These are phyloP conservation scores for Elsinoe perseae DNA, from an alignment of 2,329 filamentous ascomycete species.

Conservation along the genomic window DNA sequence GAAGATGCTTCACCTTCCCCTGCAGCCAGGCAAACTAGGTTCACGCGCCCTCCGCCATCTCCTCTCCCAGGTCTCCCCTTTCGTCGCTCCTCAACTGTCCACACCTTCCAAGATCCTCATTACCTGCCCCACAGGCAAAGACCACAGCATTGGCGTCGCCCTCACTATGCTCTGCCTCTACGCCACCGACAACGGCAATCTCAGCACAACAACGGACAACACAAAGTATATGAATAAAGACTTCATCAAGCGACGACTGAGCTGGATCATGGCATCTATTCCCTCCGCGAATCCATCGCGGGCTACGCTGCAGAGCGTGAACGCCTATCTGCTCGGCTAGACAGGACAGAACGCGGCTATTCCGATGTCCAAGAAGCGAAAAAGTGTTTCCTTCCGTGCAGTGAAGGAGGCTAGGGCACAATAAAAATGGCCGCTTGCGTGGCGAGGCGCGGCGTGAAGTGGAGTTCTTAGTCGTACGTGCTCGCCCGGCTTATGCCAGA, in stretches of 20 bases:
- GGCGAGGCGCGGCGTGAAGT: neutral
- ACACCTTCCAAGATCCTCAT: slow-evolving; percentile 41
- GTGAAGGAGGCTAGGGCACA: neutral
- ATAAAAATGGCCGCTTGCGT: neutral
- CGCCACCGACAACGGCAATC: slow-evolving; percentile 55
- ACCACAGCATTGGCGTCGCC: slow-evolving; percentile 69
- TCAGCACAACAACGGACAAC: neutral
- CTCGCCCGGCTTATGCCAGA: slow-evolving; percentile 19
- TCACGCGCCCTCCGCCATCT: slow-evolving; percentile 73
- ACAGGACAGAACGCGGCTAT: neutral
- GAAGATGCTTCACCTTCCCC: slow-evolving; percentile 49
- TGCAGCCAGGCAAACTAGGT: slow-evolving; percentile 66
- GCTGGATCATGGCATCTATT: slow-evolving; percentile 72
- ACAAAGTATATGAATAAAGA: slow-evolving; percentile 53
- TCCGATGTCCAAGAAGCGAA: neutral
- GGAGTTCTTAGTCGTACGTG: neutral
- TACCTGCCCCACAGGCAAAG: slow-evolving; percentile 68
- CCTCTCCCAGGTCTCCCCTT: slow-evolving; percentile 54
- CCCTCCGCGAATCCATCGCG: slow-evolving; percentile 77
- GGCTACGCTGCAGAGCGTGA: slow-evolving; percentile 81
- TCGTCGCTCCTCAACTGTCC: slow-evolving; percentile 34
- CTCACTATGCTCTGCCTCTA: slow-evolving; percentile 69
- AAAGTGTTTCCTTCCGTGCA: neutral
- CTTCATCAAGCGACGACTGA: slow-evolving; percentile 66
- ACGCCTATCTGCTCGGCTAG: slow-evolving; percentile 69